Percentiles rank a stretch among this genome's conserved stretches.
These are phyloP conservation scores for Plasmodiophora brassicae DNA, from an alignment of 208 protist genomes.

Conservation along the genomic window DNA sequence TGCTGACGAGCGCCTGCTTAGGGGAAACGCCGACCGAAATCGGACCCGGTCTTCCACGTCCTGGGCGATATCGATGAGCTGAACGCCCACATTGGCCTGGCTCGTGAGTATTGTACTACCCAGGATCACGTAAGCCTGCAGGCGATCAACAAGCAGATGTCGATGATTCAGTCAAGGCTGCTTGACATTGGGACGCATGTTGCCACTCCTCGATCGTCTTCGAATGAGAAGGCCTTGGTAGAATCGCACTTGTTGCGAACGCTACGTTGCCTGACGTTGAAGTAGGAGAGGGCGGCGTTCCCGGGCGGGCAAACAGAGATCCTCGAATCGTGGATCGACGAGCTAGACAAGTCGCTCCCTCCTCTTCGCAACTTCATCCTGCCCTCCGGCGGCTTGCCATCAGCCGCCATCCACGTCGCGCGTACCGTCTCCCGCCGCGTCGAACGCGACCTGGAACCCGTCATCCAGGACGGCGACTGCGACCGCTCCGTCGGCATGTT, in stretches of 20 bases:
- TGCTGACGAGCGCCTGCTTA: too few relatives aligned
- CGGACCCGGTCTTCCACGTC: slow-evolving; percentile 37
- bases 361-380: slow-evolving; percentile 67
- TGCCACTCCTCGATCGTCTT: too few relatives aligned
- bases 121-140: neutral
- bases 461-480: slow-evolving; percentile 48
- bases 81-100: slow-evolving; percentile 35
- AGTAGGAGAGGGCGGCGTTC: too few relatives aligned
- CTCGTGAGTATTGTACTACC: neutral
- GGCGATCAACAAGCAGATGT: slow-evolving; percentile 47
- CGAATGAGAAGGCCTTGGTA: too few relatives aligned
- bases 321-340: slow-evolving; percentile 67
- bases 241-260: too few relatives aligned
- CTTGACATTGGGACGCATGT: slow-evolving; percentile 66
- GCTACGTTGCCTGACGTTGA: too few relatives aligned
- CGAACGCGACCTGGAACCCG: neutral
- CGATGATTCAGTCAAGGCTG: slow-evolving; percentile 65
- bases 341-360: slow-evolving; percentile 60
- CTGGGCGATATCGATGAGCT: slow-evolving; percentile 45
- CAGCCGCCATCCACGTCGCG: slow-evolving; percentile 62
- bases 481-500: slow-evolving; percentile 33
- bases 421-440: slow-evolving; percentile 56
- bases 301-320: neutral
- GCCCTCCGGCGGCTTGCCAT: slow-evolving; percentile 54
- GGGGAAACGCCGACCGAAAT: slow-evolving; percentile 46